Evolutionary conservation across 2,329 filamentous ascomycete species (phyloP).

Genomic region (Ascochyta fabae): DNA sequence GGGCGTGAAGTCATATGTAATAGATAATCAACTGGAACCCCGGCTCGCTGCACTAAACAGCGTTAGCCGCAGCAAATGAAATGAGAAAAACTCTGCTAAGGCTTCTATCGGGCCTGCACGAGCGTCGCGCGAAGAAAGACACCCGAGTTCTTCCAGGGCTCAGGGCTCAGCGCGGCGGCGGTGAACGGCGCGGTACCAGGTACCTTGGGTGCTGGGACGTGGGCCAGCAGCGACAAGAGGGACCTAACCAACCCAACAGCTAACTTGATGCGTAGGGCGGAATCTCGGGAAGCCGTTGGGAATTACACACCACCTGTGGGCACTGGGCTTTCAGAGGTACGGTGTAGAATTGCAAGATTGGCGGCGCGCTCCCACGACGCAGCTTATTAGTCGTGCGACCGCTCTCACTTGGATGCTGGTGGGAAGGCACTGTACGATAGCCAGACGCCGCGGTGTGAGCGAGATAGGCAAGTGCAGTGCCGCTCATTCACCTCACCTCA

Average conservation of each 20-base stretch:
- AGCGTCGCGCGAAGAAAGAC: constrained; percentile 33
- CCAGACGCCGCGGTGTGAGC: constrained; percentile 14
- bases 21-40: constrained; percentile 36
- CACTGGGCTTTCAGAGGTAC: too few species aligned
- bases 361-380: constrained; percentile 1
- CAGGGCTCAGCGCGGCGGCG: constrained; percentile 27
- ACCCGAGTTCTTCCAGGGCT: constrained; percentile 33
- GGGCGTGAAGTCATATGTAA: constrained; percentile 43
- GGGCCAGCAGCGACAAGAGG: constrained; percentile 14
- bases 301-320: constrained; percentile 11
- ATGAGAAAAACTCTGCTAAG: constrained; percentile 45
- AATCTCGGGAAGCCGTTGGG: constrained; percentile 19
- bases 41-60: constrained; percentile 38
- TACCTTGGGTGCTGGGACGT: constrained; percentile 21
- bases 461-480: constrained; percentile 29
- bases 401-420: constrained; percentile 9
- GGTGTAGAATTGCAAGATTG: constrained; percentile 9
- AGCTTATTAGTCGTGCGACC: constrained; percentile 11
- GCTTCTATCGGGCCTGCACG: constrained; percentile 40
- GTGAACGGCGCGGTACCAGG: constrained; percentile 34
- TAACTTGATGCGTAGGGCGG: constrained; percentile 18
- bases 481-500: constrained; percentile 20
- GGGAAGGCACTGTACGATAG: constrained; percentile 3
- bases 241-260: constrained; percentile 12
- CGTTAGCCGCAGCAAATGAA: constrained; percentile 39